Evolutionary conservation across 2,329 filamentous ascomycete genomes (phyloP).

Genomic region (Aspergillus sp.): DNA sequence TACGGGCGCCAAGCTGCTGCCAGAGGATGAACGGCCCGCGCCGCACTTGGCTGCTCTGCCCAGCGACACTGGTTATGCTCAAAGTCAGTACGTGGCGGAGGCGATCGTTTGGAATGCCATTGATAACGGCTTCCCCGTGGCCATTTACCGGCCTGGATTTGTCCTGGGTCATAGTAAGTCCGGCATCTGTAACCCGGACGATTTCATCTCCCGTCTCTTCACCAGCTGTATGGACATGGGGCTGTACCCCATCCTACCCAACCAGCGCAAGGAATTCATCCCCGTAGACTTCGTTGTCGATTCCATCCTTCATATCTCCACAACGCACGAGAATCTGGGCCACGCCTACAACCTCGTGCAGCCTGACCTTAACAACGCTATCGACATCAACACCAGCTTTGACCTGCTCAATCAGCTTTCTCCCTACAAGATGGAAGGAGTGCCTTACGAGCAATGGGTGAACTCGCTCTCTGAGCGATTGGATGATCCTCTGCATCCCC

Average conservation of each 20-base stretch:
- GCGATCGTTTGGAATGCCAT: slow-evolving; percentile 72
- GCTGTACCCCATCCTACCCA: slow-evolving; percentile 25
- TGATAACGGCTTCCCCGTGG: slow-evolving; percentile 67
- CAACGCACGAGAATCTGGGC: slow-evolving; percentile 13
- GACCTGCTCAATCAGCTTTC: background rate
- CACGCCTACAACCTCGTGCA: slow-evolving; percentile 27
- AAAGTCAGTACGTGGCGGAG: slow-evolving; percentile 77
- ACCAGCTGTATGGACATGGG: slow-evolving; percentile 78
- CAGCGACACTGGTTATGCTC: slow-evolving; percentile 78
- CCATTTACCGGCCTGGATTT: slow-evolving; percentile 78
- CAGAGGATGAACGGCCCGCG: slow-evolving; percentile 24
- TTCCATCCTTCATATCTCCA: slow-evolving; percentile 26
- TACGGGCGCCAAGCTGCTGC: slow-evolving; percentile 18
- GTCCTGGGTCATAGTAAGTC: slow-evolving; percentile 69
- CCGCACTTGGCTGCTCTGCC: slow-evolving; percentile 24
- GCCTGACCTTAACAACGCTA: slow-evolving; percentile 20
- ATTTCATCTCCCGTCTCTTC: slow-evolving; percentile 78
- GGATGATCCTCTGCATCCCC: slow-evolving; percentile 16
- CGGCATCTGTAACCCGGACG: slow-evolving; percentile 70
- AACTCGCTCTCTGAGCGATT: slow-evolving; percentile 11
- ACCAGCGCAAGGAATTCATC: slow-evolving; percentile 31
- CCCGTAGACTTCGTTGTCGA: slow-evolving; percentile 29
- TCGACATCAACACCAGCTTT: slow-evolving; percentile 15
- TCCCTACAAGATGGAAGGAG: background rate
- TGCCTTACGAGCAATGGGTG: slow-evolving; percentile 24